These are phyloP conservation scores for Pugionium cornutum DNA, from an alignment of 345 rosid species.

Conservation along the genomic window DNA sequence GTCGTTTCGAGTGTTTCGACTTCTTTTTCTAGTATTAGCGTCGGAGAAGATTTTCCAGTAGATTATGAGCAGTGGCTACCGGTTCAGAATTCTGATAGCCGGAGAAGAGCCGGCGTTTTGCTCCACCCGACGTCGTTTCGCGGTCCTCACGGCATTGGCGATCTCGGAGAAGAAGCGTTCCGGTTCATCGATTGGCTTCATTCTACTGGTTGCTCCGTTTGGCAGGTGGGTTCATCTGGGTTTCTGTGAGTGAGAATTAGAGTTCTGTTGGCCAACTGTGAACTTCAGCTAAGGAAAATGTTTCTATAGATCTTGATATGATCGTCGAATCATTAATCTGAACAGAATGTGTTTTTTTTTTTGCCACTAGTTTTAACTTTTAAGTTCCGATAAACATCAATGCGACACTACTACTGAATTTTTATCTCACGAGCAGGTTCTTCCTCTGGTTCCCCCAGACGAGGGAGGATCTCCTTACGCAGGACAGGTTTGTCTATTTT, in stretches of 20 bases:
- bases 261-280: neutral
- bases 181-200: slow-evolving; percentile 90
- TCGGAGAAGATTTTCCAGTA: slow-evolving; percentile 64
- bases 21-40: slow-evolving; percentile 35
- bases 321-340: neutral
- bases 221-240: slow-evolving; percentile 60
- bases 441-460: slow-evolving; percentile 95
- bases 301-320: neutral
- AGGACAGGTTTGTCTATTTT: slow-evolving; percentile 61
- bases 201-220: slow-evolving; percentile 76
- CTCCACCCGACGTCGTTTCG: slow-evolving; percentile 92
- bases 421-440: slow-evolving; percentile 56
- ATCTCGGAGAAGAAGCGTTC: slow-evolving; percentile 75
- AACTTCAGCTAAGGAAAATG: neutral
- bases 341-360: neutral
- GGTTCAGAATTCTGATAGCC: slow-evolving; percentile 39
- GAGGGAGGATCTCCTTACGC: slow-evolving; percentile 87
- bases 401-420: neutral
- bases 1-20: slow-evolving; percentile 40
- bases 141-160: slow-evolving; percentile 85
- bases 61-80: slow-evolving; percentile 68
- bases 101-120: slow-evolving; percentile 81
- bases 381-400: neutral
- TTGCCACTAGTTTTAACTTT: too few species aligned
- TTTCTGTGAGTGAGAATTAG: neutral